Percentiles rank a stretch among this genome's conserved stretches.
Conservation (phyloP, 2,329 filamentous ascomycete species). For the Clonostachys chloroleuca region DNA sequence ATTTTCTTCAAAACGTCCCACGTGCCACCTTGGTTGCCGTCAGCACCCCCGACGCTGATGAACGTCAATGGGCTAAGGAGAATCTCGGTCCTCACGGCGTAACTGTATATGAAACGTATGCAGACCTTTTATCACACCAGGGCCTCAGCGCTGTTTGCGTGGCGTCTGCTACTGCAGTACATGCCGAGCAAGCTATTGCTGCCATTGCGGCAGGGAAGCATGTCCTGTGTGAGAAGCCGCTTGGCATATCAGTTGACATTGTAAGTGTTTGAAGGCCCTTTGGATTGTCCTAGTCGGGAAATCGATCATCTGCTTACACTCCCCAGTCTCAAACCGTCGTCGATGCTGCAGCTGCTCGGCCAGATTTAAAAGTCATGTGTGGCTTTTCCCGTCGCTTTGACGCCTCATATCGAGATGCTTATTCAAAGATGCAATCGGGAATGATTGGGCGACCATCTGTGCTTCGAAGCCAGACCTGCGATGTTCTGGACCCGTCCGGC, state of each 20-base stretch:
- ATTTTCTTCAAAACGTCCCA: slow-evolving; percentile 16
- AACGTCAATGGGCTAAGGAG: slow-evolving; percentile 38
- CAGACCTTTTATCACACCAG: slow-evolving; percentile 39
- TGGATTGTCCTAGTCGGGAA: slow-evolving; percentile 35
- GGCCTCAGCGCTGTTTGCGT: slow-evolving; percentile 39
- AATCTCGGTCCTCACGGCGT: slow-evolving; percentile 33
- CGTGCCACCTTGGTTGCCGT: slow-evolving; percentile 43
- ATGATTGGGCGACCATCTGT: slow-evolving; percentile 56
- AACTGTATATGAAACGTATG: slow-evolving; percentile 22
- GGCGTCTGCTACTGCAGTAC: slow-evolving; percentile 41
- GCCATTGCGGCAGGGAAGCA: slow-evolving; percentile 50
- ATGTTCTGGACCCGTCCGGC: slow-evolving; percentile 60
- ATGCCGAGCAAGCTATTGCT: slow-evolving; percentile 52
- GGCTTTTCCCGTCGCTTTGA: slow-evolving; percentile 48
- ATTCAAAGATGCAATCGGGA: slow-evolving; percentile 44
- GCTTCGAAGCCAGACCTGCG: slow-evolving; percentile 63
- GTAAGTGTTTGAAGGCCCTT: slow-evolving; percentile 40
- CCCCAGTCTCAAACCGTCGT: slow-evolving; percentile 52
- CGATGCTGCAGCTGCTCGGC: slow-evolving; percentile 56
- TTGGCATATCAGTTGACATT: slow-evolving; percentile 53
- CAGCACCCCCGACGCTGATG: slow-evolving; percentile 37
- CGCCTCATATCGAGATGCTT: slow-evolving; percentile 58
- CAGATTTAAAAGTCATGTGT: slow-evolving; percentile 58
- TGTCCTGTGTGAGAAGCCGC: slow-evolving; percentile 56
- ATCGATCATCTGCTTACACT: background rate